Conservation (phyloP, 805 yeast species). For the Candida vaughaniae region DNA sequence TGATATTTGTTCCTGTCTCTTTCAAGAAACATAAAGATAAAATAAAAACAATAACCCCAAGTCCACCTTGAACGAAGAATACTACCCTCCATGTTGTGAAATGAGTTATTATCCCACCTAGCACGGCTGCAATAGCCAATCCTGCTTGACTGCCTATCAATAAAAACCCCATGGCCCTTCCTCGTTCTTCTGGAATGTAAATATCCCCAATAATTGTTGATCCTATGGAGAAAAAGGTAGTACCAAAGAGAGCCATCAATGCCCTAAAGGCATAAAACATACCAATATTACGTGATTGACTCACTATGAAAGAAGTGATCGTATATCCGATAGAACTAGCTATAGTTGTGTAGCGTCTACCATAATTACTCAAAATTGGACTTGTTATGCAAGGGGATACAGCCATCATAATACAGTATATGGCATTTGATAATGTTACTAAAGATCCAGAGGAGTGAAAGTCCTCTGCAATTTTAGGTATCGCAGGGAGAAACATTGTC, state of each 20-base stretch:
- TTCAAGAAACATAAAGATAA: constrained; percentile 38
- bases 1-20: constrained; percentile 39
- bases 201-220: constrained; percentile 51
- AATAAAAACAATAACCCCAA: constrained; percentile 33
- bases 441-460: constrained; percentile 45
- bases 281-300: constrained; percentile 46
- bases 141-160: constrained; percentile 53
- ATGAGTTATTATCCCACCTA: constrained; percentile 53
- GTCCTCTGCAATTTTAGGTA: constrained; percentile 43
- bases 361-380: constrained; percentile 50
- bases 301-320: constrained; percentile 27
- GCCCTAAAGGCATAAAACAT: constrained; percentile 54
- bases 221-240: constrained; percentile 52
- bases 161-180: constrained; percentile 47
- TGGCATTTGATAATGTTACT: constrained; percentile 48
- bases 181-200: constrained; percentile 47
- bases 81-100: constrained; percentile 52
- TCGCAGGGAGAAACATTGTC: constrained; percentile 49
- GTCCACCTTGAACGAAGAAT: constrained; percentile 46
- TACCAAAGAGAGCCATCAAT: constrained; percentile 49
- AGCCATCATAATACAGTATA: constrained; percentile 50
- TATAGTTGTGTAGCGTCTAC: constrained; percentile 42
- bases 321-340: constrained; percentile 31
- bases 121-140: constrained; percentile 48
- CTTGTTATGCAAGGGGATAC: constrained; percentile 47